A percentile compares a stretch with the other conserved stretches of the same genome.
Conservation (phyloP, 2,329 filamentous ascomycete species). For the Mollisia scopiformis region DNA sequence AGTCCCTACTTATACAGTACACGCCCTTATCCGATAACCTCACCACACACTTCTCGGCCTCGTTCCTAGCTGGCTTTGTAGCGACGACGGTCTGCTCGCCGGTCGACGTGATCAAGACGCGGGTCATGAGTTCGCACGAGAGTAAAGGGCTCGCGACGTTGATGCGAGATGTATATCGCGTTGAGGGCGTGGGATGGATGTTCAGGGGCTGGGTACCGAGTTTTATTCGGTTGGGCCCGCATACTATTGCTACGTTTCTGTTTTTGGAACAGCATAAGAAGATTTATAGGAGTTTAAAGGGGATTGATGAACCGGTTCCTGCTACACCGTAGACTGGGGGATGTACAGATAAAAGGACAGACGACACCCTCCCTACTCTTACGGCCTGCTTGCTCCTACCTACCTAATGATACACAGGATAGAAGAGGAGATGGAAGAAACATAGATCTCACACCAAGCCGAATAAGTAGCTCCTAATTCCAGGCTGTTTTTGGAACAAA, state of each 20-base stretch:
- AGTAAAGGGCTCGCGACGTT: constrained; percentile 58
- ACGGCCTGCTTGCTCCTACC: neutral
- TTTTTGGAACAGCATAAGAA: constrained; percentile 88
- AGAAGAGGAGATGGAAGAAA: neutral
- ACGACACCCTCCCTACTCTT: neutral
- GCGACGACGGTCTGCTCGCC: constrained; percentile 85
- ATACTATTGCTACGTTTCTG: constrained; percentile 86
- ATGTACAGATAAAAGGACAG: neutral
- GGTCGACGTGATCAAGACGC: constrained; percentile 87
- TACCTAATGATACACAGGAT: neutral
- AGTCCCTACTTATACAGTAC: constrained; percentile 66
- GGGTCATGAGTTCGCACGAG: constrained; percentile 74
- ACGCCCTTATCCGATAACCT: constrained; percentile 70
- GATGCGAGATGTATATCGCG: constrained; percentile 66
- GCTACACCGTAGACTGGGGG: neutral
- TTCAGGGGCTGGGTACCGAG: constrained; percentile 90
- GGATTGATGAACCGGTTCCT: constrained; percentile 25
- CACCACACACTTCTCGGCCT: constrained; percentile 78
- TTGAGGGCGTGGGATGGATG: constrained; percentile 79
- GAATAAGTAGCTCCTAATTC: neutral
- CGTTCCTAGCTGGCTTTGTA: constrained; percentile 77
- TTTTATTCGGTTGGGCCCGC: constrained; percentile 68
- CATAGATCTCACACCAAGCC: neutral
- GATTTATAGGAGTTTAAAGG: constrained; percentile 62
- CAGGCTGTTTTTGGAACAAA: neutral